Evolutionary conservation across 1,284 basidiomycete species (phyloP).

Genomic region (Xerocomus nothofagi): DNA sequence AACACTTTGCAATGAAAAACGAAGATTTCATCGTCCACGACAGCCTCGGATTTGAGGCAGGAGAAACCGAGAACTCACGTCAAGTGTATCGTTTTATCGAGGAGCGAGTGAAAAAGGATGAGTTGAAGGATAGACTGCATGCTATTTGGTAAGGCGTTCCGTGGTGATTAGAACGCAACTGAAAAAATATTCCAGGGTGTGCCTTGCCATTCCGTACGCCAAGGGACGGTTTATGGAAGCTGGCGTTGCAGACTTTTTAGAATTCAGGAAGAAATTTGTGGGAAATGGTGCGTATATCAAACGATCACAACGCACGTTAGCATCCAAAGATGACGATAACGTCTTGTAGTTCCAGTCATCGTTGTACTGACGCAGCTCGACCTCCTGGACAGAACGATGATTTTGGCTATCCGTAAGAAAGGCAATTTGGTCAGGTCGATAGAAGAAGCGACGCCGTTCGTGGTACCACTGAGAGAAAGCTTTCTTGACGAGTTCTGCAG

Average conservation of each 20-base stretch:
- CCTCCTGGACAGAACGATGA: neutral
- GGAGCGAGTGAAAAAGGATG: neutral
- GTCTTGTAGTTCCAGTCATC: neutral
- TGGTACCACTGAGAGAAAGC: neutral
- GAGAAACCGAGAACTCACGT: neutral
- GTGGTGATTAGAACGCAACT: neutral
- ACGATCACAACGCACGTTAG: too few relatives aligned
- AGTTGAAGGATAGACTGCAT: neutral
- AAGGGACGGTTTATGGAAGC: neutral
- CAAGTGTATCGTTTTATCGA: neutral
- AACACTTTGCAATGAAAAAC: neutral
- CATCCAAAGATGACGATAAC: neutral
- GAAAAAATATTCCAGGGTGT: neutral
- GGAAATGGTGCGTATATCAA: neutral
- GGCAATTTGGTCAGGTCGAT: neutral
- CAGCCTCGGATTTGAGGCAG: neutral
- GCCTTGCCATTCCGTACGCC: neutral
- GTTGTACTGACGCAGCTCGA: constrained; percentile 1
- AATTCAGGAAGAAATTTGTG: neutral
- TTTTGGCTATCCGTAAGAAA: neutral
- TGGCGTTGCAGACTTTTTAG: neutral
- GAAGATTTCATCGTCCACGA: neutral
- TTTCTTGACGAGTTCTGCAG: neutral
- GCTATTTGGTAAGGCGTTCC: neutral
- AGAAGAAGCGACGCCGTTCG: neutral